Base-by-base conservation (phyloP, 2,329 filamentous ascomycete genomes). In the Aspergillus proliferans region DNA sequence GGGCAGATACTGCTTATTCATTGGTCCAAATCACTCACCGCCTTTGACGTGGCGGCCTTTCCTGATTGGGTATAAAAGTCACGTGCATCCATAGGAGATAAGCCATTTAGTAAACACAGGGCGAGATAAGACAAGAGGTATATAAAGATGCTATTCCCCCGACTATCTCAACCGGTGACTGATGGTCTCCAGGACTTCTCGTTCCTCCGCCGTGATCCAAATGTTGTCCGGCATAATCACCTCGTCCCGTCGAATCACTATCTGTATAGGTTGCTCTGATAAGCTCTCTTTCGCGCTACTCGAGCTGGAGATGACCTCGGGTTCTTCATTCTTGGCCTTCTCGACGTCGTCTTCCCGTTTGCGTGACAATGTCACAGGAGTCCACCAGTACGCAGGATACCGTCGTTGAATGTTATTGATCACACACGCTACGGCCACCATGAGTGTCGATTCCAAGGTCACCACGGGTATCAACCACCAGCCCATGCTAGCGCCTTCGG, bases 321-420 rank as follows among this genome's bases (percentile, higher is more conserved):
- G 38, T 52, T 53, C 44, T 45, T 66, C 61, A 1, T 45, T 46
- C 7, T 46, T 48, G 21, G 48, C 54, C 10, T 47, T 52, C 46
- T 66, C 63, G 3, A 48, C 10, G 24, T 65, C 60, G 3, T 48
- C 36, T 6, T 28, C n/a, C 44, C 38, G 14, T 15, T 45, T 15
- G 10, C 21, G 30, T 3, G 19, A 47, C 1, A 72, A 55, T 21
- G 60, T 54, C 21, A 64, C 59, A 9, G 69, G 59, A 1, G 69
- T 71, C 70, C 70, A 88, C 86, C 86, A 90, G 63, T 87, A 88
- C 2, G 79, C 54, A 0, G 86, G 86, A 53, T 81, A 89, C 15
- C 75, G 73, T 7, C 83, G 73, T 61, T 85, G 80, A 2, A 88
- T 69, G 53, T 90, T 90, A 60, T 88, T 88, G 50, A 88, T 58